These are phyloP conservation scores for Malassezia caprae DNA, from an alignment of 1,284 basidiomycete genomes.

Conservation along the genomic window DNA sequence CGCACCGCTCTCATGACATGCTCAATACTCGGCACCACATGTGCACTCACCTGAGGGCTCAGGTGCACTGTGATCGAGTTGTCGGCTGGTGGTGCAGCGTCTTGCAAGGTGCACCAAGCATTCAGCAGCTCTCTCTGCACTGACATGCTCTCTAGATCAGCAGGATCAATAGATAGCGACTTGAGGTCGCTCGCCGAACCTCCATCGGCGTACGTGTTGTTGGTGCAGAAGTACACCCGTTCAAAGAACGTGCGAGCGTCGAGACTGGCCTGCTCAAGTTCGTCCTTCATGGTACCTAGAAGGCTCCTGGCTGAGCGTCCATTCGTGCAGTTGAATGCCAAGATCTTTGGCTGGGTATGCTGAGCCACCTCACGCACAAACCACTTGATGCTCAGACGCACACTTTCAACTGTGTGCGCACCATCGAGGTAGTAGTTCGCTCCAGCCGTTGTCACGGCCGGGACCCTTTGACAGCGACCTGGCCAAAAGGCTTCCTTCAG, in stretches of 20 bases:
- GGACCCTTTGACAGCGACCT: slow-evolving; percentile 82
- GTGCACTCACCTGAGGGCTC: slow-evolving; percentile 49
- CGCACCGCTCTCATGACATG: slow-evolving; percentile 55
- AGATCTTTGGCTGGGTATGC: slow-evolving; percentile 51
- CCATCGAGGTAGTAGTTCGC: slow-evolving; percentile 87
- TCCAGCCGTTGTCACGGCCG: slow-evolving; percentile 50
- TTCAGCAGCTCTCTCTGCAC: slow-evolving; percentile 33
- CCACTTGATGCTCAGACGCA: slow-evolving; percentile 79
- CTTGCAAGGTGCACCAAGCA: slow-evolving; percentile 29
- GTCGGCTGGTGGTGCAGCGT: neutral
- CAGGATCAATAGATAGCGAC: slow-evolving; percentile 28
- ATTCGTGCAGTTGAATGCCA: slow-evolving; percentile 93
- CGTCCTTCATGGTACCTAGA: slow-evolving; percentile 57
- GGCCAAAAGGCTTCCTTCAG: slow-evolving; percentile 69
- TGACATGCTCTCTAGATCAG: slow-evolving; percentile 28
- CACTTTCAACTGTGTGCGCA: slow-evolving; percentile 84
- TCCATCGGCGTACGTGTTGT: slow-evolving; percentile 83
- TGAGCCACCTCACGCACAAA: slow-evolving; percentile 49
- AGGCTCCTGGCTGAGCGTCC: slow-evolving; percentile 72
- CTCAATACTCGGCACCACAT: slow-evolving; percentile 73
- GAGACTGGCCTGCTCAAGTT: slow-evolving; percentile 13
- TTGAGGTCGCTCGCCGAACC: slow-evolving; percentile 64
- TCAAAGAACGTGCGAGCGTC: slow-evolving; percentile 58
- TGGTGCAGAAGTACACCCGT: slow-evolving; percentile 84
- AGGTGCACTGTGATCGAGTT: neutral